Evolutionary conservation across 352 stramenopile species (phyloP).

Genomic region (Pythium graminicola): DNA sequence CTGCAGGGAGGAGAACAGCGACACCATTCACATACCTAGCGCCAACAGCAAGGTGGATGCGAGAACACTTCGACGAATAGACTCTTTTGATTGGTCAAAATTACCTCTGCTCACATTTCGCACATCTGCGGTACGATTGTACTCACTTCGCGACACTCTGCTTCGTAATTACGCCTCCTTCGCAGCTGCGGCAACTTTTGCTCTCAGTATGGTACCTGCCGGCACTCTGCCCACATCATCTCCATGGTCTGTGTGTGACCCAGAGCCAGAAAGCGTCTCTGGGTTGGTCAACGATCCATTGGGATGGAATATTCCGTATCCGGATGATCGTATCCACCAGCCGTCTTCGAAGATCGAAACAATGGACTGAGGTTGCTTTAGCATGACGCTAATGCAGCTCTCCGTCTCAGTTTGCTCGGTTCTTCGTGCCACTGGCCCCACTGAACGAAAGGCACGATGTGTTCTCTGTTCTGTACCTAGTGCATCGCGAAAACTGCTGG

Average conservation of each 20-base stretch:
- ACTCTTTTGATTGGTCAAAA: conserved; percentile 2
- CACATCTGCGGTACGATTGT: background rate
- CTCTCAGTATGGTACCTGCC: too few species aligned
- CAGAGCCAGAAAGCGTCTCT: too few species aligned
- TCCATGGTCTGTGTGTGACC: too few species aligned
- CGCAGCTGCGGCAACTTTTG: conserved; percentile 1
- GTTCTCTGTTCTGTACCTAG: conserved; percentile 1
- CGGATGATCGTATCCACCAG: background rate
- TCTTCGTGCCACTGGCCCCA: too few species aligned
- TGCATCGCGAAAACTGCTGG: background rate
- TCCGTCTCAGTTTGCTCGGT: too few species aligned
- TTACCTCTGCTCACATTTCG: background rate
- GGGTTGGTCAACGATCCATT: background rate
- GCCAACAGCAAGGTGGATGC: too few species aligned
- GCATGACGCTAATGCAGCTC: too few species aligned
- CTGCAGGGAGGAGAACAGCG: too few species aligned
- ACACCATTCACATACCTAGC: too few species aligned
- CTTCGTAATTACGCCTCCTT: background rate
- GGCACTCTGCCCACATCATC: too few species aligned
- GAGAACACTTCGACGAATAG: too few species aligned
- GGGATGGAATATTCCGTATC: background rate
- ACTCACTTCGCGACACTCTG: background rate
- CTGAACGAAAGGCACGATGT: too few species aligned
- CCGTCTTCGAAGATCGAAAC: background rate
- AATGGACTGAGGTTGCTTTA: background rate